Percentiles rank a stretch among this genome's conserved stretches.
These are phyloP conservation scores for Myrica gale DNA, from an alignment of 306 rosid species.

Conservation along the genomic window DNA sequence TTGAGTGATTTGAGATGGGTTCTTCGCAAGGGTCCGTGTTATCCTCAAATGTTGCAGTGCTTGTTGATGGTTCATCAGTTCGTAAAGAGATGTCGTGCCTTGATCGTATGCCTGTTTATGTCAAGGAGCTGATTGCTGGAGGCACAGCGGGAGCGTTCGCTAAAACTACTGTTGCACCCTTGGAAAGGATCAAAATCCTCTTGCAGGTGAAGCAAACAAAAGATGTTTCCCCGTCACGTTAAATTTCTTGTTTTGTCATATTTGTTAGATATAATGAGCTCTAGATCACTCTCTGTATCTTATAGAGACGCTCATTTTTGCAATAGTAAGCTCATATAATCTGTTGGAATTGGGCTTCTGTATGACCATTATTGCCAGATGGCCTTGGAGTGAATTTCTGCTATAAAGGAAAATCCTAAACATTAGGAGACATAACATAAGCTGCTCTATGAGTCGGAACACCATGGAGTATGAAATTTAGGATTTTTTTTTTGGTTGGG, in stretches of 20 bases:
- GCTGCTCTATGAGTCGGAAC: background rate
- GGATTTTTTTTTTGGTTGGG: too few species aligned
- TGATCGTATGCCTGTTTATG: slow-evolving; percentile 69
- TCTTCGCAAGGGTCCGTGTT: slow-evolving; percentile 70
- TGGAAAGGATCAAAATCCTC: slow-evolving; percentile 86
- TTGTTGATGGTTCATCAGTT: slow-evolving; percentile 69
- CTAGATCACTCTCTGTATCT: too few species aligned
- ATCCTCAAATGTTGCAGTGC: slow-evolving; percentile 60
- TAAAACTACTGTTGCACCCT: slow-evolving; percentile 84
- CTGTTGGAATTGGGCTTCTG: background rate
- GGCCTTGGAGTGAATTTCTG: background rate
- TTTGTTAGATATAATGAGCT: background rate
- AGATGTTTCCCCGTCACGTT: background rate
- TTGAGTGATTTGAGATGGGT: slow-evolving; percentile 42
- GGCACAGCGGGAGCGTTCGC: slow-evolving; percentile 92
- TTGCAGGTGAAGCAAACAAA: slow-evolving; percentile 64
- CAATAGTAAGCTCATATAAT: too few species aligned
- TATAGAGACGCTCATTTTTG: too few species aligned
- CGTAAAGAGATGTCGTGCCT: slow-evolving; percentile 45
- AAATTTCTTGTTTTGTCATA: background rate
- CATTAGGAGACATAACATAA: background rate
- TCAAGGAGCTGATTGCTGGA: slow-evolving; percentile 82
- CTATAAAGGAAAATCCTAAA: background rate
- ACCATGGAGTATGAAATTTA: background rate
- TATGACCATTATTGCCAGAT: background rate